Percentiles rank a stretch among this genome's conserved stretches.
Conservation (phyloP, 2,329 filamentous ascomycete genomes). For the Botrytis fabae region DNA sequence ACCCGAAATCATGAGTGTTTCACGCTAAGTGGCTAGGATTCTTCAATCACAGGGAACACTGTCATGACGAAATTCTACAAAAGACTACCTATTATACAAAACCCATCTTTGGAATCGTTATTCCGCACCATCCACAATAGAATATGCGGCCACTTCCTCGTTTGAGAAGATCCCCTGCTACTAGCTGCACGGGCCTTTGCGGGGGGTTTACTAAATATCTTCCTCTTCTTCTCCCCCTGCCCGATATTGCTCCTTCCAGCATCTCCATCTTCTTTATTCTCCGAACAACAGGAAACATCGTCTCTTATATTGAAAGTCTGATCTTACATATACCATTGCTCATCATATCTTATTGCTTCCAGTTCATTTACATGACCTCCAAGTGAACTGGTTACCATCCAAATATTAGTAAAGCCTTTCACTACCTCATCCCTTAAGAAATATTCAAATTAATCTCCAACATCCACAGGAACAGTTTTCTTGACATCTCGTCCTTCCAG, state of each 20-base stretch:
- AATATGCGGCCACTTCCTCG: slow-evolving; percentile 12
- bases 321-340: background rate
- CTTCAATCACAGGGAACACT: background rate
- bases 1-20: background rate
- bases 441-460: background rate
- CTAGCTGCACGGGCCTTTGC: slow-evolving; percentile 14
- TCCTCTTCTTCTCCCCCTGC: background rate
- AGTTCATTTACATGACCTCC: background rate
- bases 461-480: background rate
- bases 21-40: slow-evolving; percentile 4
- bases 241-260: background rate
- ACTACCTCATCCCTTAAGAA: background rate
- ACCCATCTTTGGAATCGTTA: background rate
- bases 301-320: background rate
- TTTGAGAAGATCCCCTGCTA: background rate
- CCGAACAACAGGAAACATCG: background rate
- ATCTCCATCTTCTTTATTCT: background rate
- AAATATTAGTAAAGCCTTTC: background rate
- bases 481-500: slow-evolving; percentile 5
- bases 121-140: background rate
- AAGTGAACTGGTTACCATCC: background rate
- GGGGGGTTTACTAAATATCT: background rate
- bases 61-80: background rate
- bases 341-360: background rate
- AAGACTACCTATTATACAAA: background rate